These are phyloP conservation scores for Zygoascus tannicola DNA, from an alignment of 805 yeast genomes.

Conservation along the genomic window DNA sequence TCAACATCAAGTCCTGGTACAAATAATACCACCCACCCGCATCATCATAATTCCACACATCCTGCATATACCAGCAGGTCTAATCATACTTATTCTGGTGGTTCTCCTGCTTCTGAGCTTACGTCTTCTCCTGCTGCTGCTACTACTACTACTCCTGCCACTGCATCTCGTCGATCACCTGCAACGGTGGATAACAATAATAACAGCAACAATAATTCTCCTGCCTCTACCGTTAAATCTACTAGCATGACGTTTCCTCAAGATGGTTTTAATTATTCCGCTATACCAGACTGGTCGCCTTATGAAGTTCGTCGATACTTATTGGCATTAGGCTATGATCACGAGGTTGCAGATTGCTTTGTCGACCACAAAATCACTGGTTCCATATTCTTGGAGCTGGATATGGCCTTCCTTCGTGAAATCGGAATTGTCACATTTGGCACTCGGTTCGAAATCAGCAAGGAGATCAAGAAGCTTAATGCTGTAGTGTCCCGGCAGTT, in stretches of 20 bases:
- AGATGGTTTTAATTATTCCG: constrained; percentile 8
- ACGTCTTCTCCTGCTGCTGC: background rate
- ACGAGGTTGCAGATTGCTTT: constrained; percentile 67
- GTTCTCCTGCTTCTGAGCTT: background rate
- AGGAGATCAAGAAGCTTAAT: constrained; percentile 65
- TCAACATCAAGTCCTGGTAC: background rate
- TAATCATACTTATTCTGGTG: background rate
- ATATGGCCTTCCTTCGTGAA: constrained; percentile 79
- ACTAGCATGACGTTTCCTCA: background rate
- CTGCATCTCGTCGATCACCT: background rate
- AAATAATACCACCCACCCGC: background rate
- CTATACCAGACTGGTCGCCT: constrained; percentile 60
- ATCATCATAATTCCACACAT: background rate
- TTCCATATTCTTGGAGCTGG: constrained; percentile 72
- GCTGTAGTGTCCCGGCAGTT: constrained; percentile 7
- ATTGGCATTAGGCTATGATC: constrained; percentile 61
- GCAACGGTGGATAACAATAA: background rate
- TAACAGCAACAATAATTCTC: background rate
- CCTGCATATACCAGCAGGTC: background rate
- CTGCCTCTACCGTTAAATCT: background rate
- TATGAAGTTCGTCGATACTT: constrained; percentile 77
- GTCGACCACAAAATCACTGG: constrained; percentile 87
- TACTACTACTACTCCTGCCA: background rate
- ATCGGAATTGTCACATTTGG: constrained; percentile 90
- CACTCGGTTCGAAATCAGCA: constrained; percentile 83